phyloP scores from a whole-genome alignment of 768 basidiomycete genomes.

The Suillus alpinus region DNA sequence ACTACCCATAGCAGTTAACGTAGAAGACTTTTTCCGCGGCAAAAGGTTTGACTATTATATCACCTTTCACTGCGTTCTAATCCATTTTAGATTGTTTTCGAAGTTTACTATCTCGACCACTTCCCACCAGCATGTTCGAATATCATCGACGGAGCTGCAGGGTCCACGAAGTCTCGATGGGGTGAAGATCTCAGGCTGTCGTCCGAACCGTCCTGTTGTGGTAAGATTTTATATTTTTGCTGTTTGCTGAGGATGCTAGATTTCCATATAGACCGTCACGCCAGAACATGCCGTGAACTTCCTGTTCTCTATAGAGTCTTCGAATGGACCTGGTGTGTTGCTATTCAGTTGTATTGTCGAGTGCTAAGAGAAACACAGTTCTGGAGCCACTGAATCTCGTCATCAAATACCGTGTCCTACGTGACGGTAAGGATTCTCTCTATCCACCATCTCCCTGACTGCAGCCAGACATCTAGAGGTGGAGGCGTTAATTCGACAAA shows the following conservation, averaged over 20 bases:
- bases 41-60: conserved; percentile 49
- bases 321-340: conserved; percentile 52
- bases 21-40: conserved; percentile 94
- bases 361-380: conserved; percentile 39
- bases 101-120: conserved; percentile 88
- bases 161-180: conserved; percentile 43
- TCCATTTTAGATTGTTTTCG: conserved; percentile 67
- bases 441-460: conserved; percentile 7
- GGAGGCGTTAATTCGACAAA: conserved; percentile 53
- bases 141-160: conserved; percentile 58
- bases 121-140: conserved; percentile 74
- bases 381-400: conserved; percentile 59
- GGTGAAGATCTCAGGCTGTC: conserved; percentile 51
- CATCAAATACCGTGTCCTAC: conserved; percentile 76
- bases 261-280: conserved; percentile 59
- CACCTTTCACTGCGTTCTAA: conserved; percentile 1
- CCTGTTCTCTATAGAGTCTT: conserved; percentile 74
- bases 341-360: conserved; percentile 9
- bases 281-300: conserved; percentile 75
- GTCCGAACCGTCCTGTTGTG: conserved; percentile 44
- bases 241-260: conserved; percentile 4
- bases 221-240: conserved; percentile 28
- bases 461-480: conserved; percentile 49
- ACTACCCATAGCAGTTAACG: conserved; percentile 87
- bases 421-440: conserved; percentile 58